Evolutionary conservation across 1,139 yeast genomes (phyloP).

Genomic region (Keqinozyma sinolaborantium): DNA sequence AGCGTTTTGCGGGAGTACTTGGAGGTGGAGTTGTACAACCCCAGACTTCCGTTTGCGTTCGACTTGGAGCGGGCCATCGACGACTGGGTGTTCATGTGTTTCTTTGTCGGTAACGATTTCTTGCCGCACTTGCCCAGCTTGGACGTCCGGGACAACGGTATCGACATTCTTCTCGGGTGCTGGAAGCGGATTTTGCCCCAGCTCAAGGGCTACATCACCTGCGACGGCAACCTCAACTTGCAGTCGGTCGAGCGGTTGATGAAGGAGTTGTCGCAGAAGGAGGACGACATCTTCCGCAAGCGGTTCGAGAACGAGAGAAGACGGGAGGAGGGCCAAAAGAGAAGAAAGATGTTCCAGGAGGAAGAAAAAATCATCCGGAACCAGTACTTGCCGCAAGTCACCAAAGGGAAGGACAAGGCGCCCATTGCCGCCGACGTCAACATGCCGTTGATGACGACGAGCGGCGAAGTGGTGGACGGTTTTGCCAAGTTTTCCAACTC

Average conservation of each 20-base stretch:
- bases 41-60: conserved; percentile 67
- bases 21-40: conserved; percentile 73
- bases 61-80: conserved; percentile 95
- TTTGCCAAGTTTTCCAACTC: conserved; percentile 62
- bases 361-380: conserved; percentile 35
- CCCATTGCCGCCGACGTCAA: conserved; percentile 69
- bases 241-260: conserved; percentile 73
- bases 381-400: conserved; percentile 33
- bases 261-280: conserved; percentile 64
- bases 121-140: conserved; percentile 93
- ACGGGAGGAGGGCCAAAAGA: conserved; percentile 58
- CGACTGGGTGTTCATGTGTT: conserved; percentile 99
- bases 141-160: conserved; percentile 93
- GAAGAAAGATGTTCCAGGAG: conserved; percentile 49
- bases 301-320: conserved; percentile 68
- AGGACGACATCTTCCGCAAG: conserved; percentile 72
- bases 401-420: conserved; percentile 73
- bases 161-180: conserved; percentile 72
- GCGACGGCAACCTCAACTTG: conserved; percentile 81
- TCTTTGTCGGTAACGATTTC: conserved; percentile 98
- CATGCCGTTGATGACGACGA: conserved; percentile 71
- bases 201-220: conserved; percentile 75
- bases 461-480: conserved; percentile 66
- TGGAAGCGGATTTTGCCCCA: conserved; percentile 76
- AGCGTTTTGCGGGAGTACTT: conserved; percentile 86